These are phyloP conservation scores for Amanita jacksonii DNA, from an alignment of 768 basidiomycete genomes.

Conservation along the genomic window DNA sequence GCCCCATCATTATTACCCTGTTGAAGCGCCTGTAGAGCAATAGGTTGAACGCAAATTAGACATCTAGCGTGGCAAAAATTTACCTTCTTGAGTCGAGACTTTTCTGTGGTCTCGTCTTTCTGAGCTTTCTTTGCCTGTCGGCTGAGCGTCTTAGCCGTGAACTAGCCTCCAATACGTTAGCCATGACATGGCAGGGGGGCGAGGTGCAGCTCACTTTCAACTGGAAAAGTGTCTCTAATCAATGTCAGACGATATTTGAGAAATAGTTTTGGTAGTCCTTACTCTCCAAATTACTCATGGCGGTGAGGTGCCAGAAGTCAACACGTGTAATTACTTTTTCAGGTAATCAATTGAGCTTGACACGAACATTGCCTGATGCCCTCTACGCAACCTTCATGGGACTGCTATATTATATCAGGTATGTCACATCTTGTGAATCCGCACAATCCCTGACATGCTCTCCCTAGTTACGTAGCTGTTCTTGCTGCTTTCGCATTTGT, in stretches of 20 bases:
- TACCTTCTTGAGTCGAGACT: constrained; percentile 89
- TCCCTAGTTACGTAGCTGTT: constrained; percentile 65
- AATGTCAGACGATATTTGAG: constrained; percentile 20
- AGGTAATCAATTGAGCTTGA: background rate
- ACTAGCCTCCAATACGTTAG: constrained; percentile 40
- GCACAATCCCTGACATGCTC: no score
- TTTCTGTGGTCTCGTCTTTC: constrained; percentile 90
- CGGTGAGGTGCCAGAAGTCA: constrained; percentile 12
- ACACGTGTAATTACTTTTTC: constrained; percentile 2
- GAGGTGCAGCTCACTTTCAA: constrained; percentile 60
- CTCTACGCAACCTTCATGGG: no score
- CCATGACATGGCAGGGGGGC: constrained; percentile 5
- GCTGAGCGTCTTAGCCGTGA: constrained; percentile 93
- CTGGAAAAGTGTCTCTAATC: constrained; percentile 91
- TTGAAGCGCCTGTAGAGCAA: constrained; percentile 64
- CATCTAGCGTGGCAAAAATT: constrained; percentile 7
- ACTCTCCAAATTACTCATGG: constrained; percentile 88
- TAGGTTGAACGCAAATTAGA: background rate
- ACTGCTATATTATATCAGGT: constrained; percentile 58
- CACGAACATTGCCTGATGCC: no score
- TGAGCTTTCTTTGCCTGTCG: constrained; percentile 96
- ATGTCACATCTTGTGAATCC: no score
- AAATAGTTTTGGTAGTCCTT: constrained; percentile 24
- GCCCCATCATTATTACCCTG: constrained; percentile 97
- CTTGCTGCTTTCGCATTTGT: constrained; percentile 79